Conservation (phyloP, 164 flowering plant species). For the Sedum album region DNA sequence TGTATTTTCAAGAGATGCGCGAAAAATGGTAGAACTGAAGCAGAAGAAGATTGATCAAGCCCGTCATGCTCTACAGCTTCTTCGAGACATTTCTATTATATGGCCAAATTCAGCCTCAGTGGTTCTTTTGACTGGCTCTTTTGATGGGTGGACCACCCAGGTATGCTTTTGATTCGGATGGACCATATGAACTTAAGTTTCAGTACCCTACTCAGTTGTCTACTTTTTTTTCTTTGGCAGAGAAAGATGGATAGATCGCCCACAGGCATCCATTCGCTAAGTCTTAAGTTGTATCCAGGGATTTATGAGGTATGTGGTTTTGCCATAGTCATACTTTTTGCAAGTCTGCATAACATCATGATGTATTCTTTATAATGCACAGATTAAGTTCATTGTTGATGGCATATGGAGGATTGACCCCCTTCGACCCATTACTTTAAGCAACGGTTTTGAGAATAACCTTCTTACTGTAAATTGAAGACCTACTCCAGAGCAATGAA, state of each 20-base stretch:
- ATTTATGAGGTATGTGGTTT: constrained; percentile 58
- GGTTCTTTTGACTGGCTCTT: constrained; percentile 78
- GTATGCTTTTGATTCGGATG: constrained; percentile 30
- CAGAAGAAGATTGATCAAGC: constrained; percentile 62
- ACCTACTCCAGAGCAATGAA: neutral
- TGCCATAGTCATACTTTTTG: neutral
- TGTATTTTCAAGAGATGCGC: constrained; percentile 49
- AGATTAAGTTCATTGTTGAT: constrained; percentile 92
- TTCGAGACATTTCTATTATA: constrained; percentile 49
- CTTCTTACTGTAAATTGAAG: constrained; percentile 44
- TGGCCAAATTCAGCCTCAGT: constrained; percentile 82
- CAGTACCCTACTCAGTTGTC: no score
- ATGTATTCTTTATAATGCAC: constrained; percentile 12
- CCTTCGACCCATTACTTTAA: constrained; percentile 54
- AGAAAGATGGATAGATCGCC: constrained; percentile 71
- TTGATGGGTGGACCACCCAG: constrained; percentile 94
- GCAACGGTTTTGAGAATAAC: constrained; percentile 62
- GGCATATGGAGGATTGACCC: constrained; percentile 87
- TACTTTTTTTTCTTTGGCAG: constrained; percentile 30
- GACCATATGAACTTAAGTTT: no score
- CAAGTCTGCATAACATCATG: neutral
- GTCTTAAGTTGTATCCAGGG: constrained; percentile 76
- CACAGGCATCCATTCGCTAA: constrained; percentile 55
- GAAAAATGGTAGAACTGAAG: constrained; percentile 47
- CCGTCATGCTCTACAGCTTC: constrained; percentile 42